Base-by-base conservation (phyloP, 164 flowering plant species). In the Berberis vulgaris region DNA sequence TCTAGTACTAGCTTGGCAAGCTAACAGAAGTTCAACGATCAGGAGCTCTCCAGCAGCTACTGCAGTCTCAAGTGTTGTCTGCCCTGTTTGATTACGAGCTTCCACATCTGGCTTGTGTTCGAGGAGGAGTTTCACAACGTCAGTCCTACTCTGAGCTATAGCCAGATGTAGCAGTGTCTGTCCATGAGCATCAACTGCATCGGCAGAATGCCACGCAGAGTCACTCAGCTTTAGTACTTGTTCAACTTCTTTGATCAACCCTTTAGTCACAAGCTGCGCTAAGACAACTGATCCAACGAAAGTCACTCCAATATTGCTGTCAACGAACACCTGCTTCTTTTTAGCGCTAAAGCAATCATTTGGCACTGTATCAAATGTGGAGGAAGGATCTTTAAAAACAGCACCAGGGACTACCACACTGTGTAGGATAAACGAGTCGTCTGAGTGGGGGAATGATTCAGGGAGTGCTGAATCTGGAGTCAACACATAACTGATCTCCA, bases 391-490 rank as follows among this genome's bases (percentile, higher is more conserved):
- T 62, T 81, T 87, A 43, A 82, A 65, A 0, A 80, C 77, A 0
- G 87, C 89, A 1, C 96, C 91, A 1, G 96, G 91, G 7, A 80
- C 91, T 54, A 88, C 89, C 12, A 86, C 88, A 66, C 95, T 88
- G 43, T 88, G 88, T 13, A 88, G 66, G 4, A 77, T 79, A 68
- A 88, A 84, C 0, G 82, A 75, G 54, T 88, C 91, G 6, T 81
- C 80, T 10, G 66, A 71, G 73, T 72, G 66, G 43, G 91, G 96
- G 46, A 79, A 74, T 1, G 74, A 71, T 41, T 83, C 78, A 0
- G 91, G 89, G 2, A 86, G 83, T 42, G 5, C 50, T 1, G 76
- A 67, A 44, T 65, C 73, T 6, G 80, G 80, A 0, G 78, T 78
- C 26, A 76, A 65, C 26, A 73, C 69, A 41, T 84, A 88, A 2